phyloP scores from a whole-genome alignment of 2,329 filamentous ascomycete species.

The Verticillium nubilum region DNA sequence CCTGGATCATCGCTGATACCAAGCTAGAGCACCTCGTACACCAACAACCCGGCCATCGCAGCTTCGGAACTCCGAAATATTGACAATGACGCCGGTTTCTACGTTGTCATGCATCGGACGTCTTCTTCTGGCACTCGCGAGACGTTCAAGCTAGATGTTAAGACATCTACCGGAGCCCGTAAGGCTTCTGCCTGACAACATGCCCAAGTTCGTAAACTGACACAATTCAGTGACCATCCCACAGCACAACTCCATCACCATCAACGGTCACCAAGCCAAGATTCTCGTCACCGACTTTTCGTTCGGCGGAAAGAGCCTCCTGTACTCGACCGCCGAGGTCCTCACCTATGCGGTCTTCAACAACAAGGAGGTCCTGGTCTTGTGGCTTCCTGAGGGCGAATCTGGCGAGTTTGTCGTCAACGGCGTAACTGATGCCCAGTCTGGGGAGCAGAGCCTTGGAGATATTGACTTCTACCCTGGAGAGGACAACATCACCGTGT shows the following conservation, averaged over 20 bases:
- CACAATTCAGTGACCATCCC: slow-evolving; percentile 40
- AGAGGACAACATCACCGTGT: slow-evolving; percentile 32
- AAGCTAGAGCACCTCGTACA: slow-evolving; percentile 41
- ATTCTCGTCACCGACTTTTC: slow-evolving; percentile 55
- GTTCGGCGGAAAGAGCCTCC: slow-evolving; percentile 42
- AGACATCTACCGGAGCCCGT: slow-evolving; percentile 46
- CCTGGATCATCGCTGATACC: slow-evolving; percentile 3
- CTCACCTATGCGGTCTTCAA: slow-evolving; percentile 45
- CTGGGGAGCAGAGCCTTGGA: slow-evolving; percentile 30
- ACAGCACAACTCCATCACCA: slow-evolving; percentile 39
- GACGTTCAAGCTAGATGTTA: slow-evolving; percentile 47
- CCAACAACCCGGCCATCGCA: slow-evolving; percentile 44
- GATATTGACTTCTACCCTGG: slow-evolving; percentile 34
- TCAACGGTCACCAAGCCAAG: slow-evolving; percentile 58
- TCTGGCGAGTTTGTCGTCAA: slow-evolving; percentile 47
- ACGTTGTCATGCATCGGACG: slow-evolving; percentile 49
- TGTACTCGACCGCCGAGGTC: slow-evolving; percentile 52
- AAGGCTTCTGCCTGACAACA: slow-evolving; percentile 1
- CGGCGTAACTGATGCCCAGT: slow-evolving; percentile 26
- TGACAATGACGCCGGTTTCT: slow-evolving; percentile 51
- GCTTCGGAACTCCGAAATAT: slow-evolving; percentile 54
- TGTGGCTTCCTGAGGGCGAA: slow-evolving; percentile 51
- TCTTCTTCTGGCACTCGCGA: slow-evolving; percentile 46
- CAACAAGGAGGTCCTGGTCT: slow-evolving; percentile 37
- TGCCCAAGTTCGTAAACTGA: background rate